A percentile compares a stretch with the other conserved stretches of the same genome.
Conservation (phyloP, 495 filamentous ascomycete species). For the Filosporella fistucella region DNA sequence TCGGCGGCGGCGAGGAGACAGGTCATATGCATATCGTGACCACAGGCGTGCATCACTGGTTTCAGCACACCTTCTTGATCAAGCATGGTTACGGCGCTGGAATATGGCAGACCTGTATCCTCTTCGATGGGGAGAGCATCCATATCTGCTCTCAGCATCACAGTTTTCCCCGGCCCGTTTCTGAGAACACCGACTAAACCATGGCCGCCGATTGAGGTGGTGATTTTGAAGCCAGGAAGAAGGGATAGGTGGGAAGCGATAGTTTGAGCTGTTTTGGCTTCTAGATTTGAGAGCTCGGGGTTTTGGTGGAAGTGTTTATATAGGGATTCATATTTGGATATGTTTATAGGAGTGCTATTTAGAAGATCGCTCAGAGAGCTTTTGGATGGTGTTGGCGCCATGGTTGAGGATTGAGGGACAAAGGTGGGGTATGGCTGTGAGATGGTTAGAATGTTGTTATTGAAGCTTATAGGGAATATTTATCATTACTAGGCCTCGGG, state of each 20-base stretch:
- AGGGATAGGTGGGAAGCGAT: conserved; percentile 25
- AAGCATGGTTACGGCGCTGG: conserved; percentile 35
- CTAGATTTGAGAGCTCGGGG: conserved; percentile 46
- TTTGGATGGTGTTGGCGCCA: too few relatives aligned
- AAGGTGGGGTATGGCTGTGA: too few relatives aligned
- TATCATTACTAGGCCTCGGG: too few relatives aligned
- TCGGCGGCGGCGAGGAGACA: conserved; percentile 40
- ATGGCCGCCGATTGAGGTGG: conserved; percentile 48
- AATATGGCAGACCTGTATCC: conserved; percentile 46
- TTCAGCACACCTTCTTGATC: conserved; percentile 32
- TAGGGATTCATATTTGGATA: conserved; percentile 27
- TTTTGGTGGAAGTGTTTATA: conserved; percentile 44
- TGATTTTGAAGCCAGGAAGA: conserved; percentile 40
- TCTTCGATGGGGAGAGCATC: conserved; percentile 57
- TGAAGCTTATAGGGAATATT: too few relatives aligned
- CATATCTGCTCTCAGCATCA: conserved; percentile 55
- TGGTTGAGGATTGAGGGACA: too few relatives aligned
- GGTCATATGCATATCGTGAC: conserved; percentile 58
- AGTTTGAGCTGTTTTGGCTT: conserved; percentile 32
- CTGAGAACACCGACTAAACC: conserved; percentile 46
- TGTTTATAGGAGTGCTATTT: conserved; percentile 1
- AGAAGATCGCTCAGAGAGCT: too few relatives aligned
- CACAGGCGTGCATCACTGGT: conserved; percentile 62
- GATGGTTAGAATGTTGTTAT: too few relatives aligned
- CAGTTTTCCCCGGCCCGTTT: conserved; percentile 46